Conservation (phyloP, 2,329 filamentous ascomycete genomes). For the Aspergillus costaricaensis region DNA sequence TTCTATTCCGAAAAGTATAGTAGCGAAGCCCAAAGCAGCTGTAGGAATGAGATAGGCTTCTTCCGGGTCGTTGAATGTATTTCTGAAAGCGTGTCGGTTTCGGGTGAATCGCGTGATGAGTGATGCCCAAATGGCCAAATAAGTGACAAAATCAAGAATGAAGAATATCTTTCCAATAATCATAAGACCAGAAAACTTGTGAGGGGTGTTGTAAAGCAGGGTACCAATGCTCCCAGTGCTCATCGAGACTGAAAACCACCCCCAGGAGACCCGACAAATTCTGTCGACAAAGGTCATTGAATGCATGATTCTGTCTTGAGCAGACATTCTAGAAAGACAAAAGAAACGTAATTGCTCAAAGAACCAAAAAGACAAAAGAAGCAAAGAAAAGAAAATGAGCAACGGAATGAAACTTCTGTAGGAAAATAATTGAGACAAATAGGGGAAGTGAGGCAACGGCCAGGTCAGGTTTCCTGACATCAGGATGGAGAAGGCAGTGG, state of each 20-base stretch:
- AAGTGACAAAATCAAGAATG: background rate
- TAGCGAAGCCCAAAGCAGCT: background rate
- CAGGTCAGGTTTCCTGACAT: background rate
- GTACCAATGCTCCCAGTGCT: background rate
- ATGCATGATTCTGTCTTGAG: background rate
- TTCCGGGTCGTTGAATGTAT: background rate
- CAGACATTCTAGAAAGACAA: background rate
- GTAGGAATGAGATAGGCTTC: background rate
- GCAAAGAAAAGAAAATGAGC: background rate
- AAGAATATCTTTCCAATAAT: background rate
- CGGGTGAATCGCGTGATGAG: background rate
- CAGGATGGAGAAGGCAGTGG: background rate
- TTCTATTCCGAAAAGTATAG: background rate
- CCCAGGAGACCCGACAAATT: background rate
- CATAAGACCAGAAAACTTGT: background rate
- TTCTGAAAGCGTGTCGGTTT: background rate
- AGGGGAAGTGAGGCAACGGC: background rate
- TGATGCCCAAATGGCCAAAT: background rate
- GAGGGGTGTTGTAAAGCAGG: background rate
- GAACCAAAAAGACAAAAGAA: background rate
- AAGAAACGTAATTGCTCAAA: background rate
- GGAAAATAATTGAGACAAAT: background rate
- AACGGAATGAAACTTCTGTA: background rate
- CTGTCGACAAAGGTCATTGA: background rate
- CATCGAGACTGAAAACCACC: background rate